A percentile compares a stretch with the other conserved stretches of the same genome.
Conservation (phyloP, 805 yeast genomes). For the Candida saitoana region DNA sequence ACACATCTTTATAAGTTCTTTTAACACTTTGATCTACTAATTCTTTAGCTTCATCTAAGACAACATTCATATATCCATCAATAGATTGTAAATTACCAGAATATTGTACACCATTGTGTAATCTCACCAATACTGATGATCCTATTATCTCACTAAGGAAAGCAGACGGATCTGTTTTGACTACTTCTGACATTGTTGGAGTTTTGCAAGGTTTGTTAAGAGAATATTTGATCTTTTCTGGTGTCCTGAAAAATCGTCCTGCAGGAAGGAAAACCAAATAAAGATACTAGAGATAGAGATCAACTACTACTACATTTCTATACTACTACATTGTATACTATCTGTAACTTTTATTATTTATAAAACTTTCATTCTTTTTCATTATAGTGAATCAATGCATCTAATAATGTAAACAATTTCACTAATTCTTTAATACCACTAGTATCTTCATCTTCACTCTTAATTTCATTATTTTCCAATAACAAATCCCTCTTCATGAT, state of each 20-base stretch:
- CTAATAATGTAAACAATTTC: constrained; percentile 49
- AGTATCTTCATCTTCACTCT: constrained; percentile 21
- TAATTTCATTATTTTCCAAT: constrained; percentile 19
- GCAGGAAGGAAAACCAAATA: not conserved
- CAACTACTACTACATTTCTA: too few relatives aligned
- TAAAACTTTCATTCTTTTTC: constrained; percentile 3
- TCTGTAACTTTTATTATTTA: too few relatives aligned
- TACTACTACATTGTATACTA: too few relatives aligned
- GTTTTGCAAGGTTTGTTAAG: too few relatives aligned
- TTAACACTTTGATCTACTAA: constrained; percentile 42
- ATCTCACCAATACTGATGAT: constrained; percentile 72
- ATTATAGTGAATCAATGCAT: constrained; percentile 34
- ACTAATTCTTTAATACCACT: constrained; percentile 50
- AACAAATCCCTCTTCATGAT: constrained; percentile 56
- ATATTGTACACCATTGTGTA: constrained; percentile 84
- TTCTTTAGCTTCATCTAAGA: constrained; percentile 75
- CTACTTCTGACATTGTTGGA: constrained; percentile 11
- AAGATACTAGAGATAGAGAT: too few relatives aligned
- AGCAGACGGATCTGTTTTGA: constrained; percentile 62
- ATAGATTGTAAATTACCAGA: constrained; percentile 69
- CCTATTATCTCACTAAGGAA: constrained; percentile 81
- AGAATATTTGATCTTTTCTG: too few relatives aligned
- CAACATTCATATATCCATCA: constrained; percentile 96
- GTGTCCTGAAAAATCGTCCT: not conserved
- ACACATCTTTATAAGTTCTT: constrained; percentile 68